phyloP scores from a whole-genome alignment of 2,329 filamentous ascomycete species.

The Didymella keratinophila region DNA sequence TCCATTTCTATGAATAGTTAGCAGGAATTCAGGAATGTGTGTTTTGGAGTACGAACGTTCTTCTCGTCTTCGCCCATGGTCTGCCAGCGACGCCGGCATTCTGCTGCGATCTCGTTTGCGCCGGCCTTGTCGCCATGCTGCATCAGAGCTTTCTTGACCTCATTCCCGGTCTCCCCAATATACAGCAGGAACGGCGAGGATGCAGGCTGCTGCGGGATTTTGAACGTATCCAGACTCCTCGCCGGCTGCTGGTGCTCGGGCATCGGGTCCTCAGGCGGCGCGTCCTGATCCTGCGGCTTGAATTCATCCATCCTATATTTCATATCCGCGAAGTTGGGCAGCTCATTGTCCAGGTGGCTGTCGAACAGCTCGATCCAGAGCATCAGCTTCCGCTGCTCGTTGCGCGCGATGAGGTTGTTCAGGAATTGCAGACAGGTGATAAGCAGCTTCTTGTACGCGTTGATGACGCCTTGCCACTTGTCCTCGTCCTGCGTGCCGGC shows the following conservation, averaged over 20 bases:
- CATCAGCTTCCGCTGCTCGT: constrained; percentile 70
- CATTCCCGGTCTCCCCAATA: constrained; percentile 50
- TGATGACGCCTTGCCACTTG: constrained; percentile 71
- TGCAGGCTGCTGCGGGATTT: constrained; percentile 49
- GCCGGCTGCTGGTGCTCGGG: constrained; percentile 26
- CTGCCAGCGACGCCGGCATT: constrained; percentile 51
- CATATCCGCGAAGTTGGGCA: constrained; percentile 49
- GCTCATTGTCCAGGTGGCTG: constrained; percentile 56
- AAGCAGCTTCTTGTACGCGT: constrained; percentile 70
- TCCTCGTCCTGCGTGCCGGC: constrained; percentile 68
- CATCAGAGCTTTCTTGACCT: constrained; percentile 49
- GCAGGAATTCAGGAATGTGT: neutral
- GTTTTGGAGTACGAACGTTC: constrained; percentile 39
- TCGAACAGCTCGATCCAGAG: constrained; percentile 72
- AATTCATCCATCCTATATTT: constrained; percentile 48
- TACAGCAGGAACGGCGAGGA: constrained; percentile 53
- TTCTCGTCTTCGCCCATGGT: constrained; percentile 51
- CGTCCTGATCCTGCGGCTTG: constrained; percentile 30
- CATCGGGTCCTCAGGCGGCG: constrained; percentile 17
- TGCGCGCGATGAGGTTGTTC: constrained; percentile 71
- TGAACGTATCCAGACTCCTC: constrained; percentile 42
- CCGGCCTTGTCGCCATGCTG: constrained; percentile 49
- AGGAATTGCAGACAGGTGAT: constrained; percentile 72
- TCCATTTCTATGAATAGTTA: constrained; percentile 47
- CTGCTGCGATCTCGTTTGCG: constrained; percentile 52